phyloP scores from a whole-genome alignment of 75 land plant genomes.

The Picea glauca region DNA sequence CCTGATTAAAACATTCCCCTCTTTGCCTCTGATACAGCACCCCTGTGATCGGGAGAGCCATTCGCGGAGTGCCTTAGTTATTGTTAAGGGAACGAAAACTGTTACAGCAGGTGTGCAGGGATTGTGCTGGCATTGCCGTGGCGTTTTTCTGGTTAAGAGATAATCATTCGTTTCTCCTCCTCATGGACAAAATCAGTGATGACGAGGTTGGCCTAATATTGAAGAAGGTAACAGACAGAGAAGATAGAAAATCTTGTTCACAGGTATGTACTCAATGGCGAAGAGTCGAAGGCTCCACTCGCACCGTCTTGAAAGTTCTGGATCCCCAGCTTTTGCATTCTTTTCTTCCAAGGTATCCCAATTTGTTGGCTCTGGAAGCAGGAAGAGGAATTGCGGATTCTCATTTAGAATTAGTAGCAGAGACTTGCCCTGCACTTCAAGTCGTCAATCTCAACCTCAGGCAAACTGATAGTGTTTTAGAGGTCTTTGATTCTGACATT shows the following conservation, averaged over 20 bases:
- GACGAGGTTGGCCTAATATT: conserved; percentile 24
- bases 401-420: conserved; percentile 23
- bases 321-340: conserved; percentile 14
- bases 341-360: conserved; percentile 26
- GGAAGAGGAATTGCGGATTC: conserved; percentile 11
- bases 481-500: conserved; percentile 9
- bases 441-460: conserved; percentile 14
- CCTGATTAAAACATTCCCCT: too few relatives aligned
- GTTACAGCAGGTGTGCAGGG: too few relatives aligned
- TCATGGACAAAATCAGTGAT: conserved; percentile 23
- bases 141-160: too few relatives aligned
- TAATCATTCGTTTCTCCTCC: too few relatives aligned
- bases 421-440: conserved; percentile 18
- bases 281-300: conserved; percentile 23
- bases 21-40: too few relatives aligned
- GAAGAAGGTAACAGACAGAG: conserved; percentile 16
- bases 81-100: too few relatives aligned
- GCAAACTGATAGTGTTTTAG: background rate
- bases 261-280: conserved; percentile 30
- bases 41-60: too few relatives aligned
- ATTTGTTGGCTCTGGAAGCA: conserved; percentile 13
- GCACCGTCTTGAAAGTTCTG: conserved; percentile 12
- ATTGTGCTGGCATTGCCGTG: too few relatives aligned
- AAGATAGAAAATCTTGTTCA: conserved; percentile 21
- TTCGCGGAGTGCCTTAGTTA: too few relatives aligned